Evolutionary conservation across 371 early-diverging fungal genomes (phyloP).

Genomic region (Mortierella sp.): DNA sequence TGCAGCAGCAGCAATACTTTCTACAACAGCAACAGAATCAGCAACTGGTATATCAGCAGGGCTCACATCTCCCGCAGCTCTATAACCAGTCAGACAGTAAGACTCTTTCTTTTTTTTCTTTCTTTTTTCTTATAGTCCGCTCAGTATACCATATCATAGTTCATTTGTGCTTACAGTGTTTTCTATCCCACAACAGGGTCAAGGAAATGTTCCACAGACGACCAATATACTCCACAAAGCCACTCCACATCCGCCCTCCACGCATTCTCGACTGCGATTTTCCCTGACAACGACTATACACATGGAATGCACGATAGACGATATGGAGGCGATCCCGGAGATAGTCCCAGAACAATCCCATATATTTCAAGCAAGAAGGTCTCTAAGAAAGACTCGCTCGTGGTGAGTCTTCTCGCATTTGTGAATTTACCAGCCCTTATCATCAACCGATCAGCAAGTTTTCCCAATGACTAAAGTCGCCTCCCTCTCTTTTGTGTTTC

Average conservation of each 20-base stretch:
- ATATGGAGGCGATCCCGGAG: slow-evolving; percentile 28
- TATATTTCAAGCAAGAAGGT: slow-evolving; percentile 34
- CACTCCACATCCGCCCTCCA: slow-evolving; percentile 15
- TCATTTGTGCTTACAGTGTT: neutral
- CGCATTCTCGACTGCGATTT: slow-evolving; percentile 22
- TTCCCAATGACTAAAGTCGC: too few relatives aligned
- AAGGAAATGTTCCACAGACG: slow-evolving; percentile 38
- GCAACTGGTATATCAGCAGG: neutral
- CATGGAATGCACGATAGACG: slow-evolving; percentile 17
- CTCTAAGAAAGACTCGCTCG: slow-evolving; percentile 1
- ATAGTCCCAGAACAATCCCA: slow-evolving; percentile 21
- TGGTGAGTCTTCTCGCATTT: neutral
- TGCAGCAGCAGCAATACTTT: slow-evolving; percentile 8
- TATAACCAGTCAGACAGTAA: too few relatives aligned
- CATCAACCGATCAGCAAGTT: too few relatives aligned
- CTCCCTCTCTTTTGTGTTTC: too few relatives aligned
- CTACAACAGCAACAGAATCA: slow-evolving; percentile 12
- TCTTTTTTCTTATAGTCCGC: neutral
- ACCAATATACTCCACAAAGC: slow-evolving; percentile 7
- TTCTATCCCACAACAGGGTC: slow-evolving; percentile 16
- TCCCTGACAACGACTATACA: slow-evolving; percentile 20
- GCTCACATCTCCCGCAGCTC: too few relatives aligned
- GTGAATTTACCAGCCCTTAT: too few relatives aligned
- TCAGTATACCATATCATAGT: too few relatives aligned
- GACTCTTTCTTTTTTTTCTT: neutral